Conservation (phyloP, 2,329 filamentous ascomycete genomes). For the Aspergillus pseudoglaucus region DNA sequence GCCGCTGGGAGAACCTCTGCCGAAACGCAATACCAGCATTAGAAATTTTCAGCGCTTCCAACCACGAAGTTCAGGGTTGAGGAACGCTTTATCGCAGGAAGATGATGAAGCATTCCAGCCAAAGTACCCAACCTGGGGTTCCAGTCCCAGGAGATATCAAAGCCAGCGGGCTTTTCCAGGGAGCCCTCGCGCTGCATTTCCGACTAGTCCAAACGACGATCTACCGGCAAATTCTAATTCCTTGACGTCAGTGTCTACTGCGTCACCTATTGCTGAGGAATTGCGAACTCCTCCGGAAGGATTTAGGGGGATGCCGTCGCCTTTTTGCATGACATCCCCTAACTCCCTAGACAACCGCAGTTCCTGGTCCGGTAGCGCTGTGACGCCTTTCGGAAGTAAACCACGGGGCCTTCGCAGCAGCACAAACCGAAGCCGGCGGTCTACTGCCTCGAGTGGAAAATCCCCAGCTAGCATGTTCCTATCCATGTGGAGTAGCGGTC, state of each 20-base stretch:
- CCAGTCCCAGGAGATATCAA: constrained; percentile 16
- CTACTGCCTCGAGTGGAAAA: constrained; percentile 46
- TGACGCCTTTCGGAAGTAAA: constrained; percentile 30
- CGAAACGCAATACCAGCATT: constrained; percentile 21
- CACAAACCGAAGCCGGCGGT: constrained; percentile 40
- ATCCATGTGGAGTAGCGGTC: constrained; percentile 45
- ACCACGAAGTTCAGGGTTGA: constrained; percentile 28
- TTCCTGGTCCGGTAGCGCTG: constrained; percentile 31
- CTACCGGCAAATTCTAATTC: constrained; percentile 27
- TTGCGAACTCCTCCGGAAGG: constrained; percentile 36
- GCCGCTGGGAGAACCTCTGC: constrained; percentile 34
- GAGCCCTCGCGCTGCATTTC: constrained; percentile 15
- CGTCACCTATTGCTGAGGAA: constrained; percentile 36
- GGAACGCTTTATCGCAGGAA: constrained; percentile 31
- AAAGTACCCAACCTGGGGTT: constrained; percentile 13
- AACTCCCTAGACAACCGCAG: constrained; percentile 35
- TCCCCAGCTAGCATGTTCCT: constrained; percentile 55
- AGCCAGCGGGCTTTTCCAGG: constrained; percentile 22
- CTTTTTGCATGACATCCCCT: constrained; percentile 32
- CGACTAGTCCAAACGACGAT: constrained; percentile 18
- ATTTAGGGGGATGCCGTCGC: constrained; percentile 31
- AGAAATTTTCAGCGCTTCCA: constrained; percentile 22
- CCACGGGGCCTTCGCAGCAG: constrained; percentile 28
- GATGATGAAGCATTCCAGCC: constrained; percentile 15
- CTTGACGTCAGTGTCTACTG: constrained; percentile 39